Percentiles rank a stretch among this genome's conserved stretches.
Conservation (phyloP, 257 asterid genomes). For the Primulina huaijiensis region DNA sequence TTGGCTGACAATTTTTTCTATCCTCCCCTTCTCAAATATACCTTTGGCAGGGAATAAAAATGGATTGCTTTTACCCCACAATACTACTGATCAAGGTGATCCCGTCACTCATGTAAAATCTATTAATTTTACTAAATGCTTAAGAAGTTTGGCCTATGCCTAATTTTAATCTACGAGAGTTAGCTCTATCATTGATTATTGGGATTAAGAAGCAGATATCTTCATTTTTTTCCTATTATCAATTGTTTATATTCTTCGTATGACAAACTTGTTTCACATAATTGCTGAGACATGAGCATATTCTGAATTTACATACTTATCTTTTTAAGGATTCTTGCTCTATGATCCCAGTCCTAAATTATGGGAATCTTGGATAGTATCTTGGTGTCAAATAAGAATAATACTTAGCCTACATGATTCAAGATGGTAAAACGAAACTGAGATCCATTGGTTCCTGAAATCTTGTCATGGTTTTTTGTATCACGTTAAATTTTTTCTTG, state of each 20-base stretch:
- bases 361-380: neutral
- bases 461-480: neutral
- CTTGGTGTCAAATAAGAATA: neutral
- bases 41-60: slow-evolving; percentile 74
- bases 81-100: slow-evolving; percentile 91
- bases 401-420: neutral
- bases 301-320: neutral
- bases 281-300: neutral
- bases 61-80: slow-evolving; percentile 92
- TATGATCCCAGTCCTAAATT: neutral
- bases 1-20: slow-evolving; percentile 12
- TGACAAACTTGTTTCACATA: neutral
- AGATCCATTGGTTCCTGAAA: neutral
- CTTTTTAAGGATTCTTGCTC: neutral
- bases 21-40: neutral
- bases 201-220: neutral
- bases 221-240: neutral
- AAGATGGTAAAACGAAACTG: neutral
- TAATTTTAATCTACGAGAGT: neutral
- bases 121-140: neutral
- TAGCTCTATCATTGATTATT: neutral
- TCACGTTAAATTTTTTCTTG: neutral
- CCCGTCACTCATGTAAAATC: neutral
- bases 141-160: neutral
- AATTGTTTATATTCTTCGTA: too few species aligned